Percentiles rank a stretch among this genome's conserved stretches.
phyloP scores from a whole-genome alignment of 2,329 filamentous ascomycete species.

The Pyrenochaeta sp. region DNA sequence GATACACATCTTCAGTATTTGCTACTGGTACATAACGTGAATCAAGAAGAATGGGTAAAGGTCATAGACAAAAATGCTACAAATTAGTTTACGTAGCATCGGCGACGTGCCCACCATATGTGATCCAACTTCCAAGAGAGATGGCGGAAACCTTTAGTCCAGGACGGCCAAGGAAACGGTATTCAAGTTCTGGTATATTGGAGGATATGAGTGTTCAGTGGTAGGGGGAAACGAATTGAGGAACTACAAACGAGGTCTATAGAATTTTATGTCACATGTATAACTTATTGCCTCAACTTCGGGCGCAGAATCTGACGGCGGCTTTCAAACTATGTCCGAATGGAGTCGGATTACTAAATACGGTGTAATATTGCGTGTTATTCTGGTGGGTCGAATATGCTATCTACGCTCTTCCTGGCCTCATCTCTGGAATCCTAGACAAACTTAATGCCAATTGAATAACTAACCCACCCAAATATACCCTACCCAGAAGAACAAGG shows the following conservation, averaged over 20 bases:
- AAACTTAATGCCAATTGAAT: no score
- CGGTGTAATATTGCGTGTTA: background rate
- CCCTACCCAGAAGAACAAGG: no score
- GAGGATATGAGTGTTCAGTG: background rate
- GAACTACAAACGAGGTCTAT: background rate
- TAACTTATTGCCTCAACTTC: background rate
- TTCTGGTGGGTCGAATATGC: background rate
- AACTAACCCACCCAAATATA: no score
- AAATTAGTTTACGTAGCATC: background rate
- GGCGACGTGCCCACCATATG: background rate
- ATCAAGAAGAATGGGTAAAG: no score
- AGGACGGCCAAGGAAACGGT: background rate
- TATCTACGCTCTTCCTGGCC: no score
- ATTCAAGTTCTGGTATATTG: background rate
- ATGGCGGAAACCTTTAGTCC: background rate
- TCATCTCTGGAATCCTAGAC: no score
- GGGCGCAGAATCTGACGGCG: background rate
- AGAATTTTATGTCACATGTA: background rate
- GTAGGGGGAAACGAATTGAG: background rate
- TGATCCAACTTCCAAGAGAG: background rate
- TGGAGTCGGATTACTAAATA: background rate
- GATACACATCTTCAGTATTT: constrained; percentile 25
- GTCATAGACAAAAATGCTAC: no score
- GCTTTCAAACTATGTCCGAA: background rate
- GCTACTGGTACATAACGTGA: no score